A percentile compares a stretch with the other conserved stretches of the same genome.
Conservation (phyloP, 2,329 filamentous ascomycete genomes). For the Colletotrichum liaoningense region DNA sequence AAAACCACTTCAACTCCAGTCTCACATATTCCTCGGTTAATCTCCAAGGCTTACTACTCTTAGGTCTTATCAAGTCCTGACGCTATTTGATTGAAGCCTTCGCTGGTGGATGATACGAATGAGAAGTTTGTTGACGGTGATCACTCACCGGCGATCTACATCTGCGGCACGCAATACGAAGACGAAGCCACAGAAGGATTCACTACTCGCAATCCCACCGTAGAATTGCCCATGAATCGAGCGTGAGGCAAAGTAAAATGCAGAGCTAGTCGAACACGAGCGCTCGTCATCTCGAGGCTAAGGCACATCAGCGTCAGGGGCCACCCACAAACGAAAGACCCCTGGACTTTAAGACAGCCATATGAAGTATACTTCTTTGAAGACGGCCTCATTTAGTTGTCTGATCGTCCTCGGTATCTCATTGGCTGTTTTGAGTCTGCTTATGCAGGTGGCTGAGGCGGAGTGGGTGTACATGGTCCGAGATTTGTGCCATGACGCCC, state of each 20-base stretch:
- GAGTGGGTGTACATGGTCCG: not conserved
- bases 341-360: not conserved
- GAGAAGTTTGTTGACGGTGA: not conserved
- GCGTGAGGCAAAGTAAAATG: too few relatives aligned
- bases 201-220: not conserved
- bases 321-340: not conserved
- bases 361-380: not conserved
- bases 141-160: not conserved
- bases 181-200: not conserved
- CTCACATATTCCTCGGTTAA: too few relatives aligned
- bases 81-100: not conserved
- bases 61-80: not conserved
- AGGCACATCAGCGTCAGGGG: too few relatives aligned
- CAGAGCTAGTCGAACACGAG: not conserved
- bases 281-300: not conserved
- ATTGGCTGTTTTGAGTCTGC: not conserved
- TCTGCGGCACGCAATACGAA: not conserved
- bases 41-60: not conserved
- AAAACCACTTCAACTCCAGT: not conserved
- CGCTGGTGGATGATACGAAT: not conserved
- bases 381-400: not conserved
- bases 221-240: not conserved
- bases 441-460: not conserved
- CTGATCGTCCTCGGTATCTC: not conserved
- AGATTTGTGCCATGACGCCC: conserved; percentile 13